These are phyloP conservation scores for Tricholoma matsutake DNA, from an alignment of 768 basidiomycete genomes.

Conservation along the genomic window DNA sequence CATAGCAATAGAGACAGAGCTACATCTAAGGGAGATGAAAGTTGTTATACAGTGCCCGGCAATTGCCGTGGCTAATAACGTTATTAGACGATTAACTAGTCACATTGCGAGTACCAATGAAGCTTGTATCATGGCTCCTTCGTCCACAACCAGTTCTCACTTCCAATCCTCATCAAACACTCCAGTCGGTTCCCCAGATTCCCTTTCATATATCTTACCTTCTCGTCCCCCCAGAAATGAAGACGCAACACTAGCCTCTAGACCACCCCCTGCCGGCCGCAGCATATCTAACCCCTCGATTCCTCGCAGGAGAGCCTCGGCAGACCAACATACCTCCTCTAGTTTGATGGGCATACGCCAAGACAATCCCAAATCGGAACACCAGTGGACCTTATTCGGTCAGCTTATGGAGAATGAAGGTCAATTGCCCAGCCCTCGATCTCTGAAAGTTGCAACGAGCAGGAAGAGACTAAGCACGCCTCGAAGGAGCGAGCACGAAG, in stretches of 20 bases:
- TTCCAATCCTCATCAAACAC: constrained; percentile 4
- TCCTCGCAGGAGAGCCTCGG: constrained; percentile 11
- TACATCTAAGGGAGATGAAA: no score
- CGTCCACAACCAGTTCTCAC: background rate
- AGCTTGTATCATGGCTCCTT: background rate
- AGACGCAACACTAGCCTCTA: constrained; percentile 7
- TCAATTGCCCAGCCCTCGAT: constrained; percentile 28
- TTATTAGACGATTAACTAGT: no score
- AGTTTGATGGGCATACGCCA: constrained; percentile 12
- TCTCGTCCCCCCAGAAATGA: background rate
- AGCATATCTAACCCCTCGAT: constrained; percentile 19
- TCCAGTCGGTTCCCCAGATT: constrained; percentile 27
- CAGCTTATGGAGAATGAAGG: constrained; percentile 71
- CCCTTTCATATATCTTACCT: constrained; percentile 9
- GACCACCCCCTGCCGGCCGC: constrained; percentile 15
- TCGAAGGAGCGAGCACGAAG: background rate
- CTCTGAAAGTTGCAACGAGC: constrained; percentile 6
- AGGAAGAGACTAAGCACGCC: constrained; percentile 5
- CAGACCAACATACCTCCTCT: constrained; percentile 12
- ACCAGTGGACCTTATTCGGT: constrained; percentile 67
- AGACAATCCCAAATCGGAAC: constrained; percentile 16
- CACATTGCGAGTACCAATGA: no score
- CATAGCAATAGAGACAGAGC: no score
- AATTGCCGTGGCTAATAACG: no score
- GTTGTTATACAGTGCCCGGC: no score